These are phyloP conservation scores for Sutorius australiensis DNA, from an alignment of 768 basidiomycete species.

Conservation along the genomic window DNA sequence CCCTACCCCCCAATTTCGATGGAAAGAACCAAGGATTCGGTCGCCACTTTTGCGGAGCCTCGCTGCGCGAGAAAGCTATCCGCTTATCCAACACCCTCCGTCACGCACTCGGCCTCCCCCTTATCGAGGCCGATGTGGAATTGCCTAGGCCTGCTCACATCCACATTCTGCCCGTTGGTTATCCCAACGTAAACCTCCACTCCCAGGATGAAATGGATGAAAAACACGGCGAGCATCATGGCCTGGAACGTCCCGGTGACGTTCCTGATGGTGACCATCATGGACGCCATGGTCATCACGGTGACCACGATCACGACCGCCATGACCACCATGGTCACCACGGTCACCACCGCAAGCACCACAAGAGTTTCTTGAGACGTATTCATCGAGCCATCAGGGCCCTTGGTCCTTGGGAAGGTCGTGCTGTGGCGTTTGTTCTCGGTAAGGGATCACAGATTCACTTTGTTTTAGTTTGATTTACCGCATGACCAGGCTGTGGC, in stretches of 20 bases:
- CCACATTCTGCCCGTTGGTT: constrained; percentile 29
- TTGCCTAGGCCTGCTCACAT: constrained; percentile 18
- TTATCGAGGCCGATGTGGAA: constrained; percentile 33
- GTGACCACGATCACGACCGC: constrained; percentile 13
- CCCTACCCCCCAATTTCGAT: constrained; percentile 7
- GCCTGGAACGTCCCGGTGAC: neutral
- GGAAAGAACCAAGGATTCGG: constrained; percentile 8
- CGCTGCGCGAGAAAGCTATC: constrained; percentile 47
- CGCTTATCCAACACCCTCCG: constrained; percentile 54
- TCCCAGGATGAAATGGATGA: constrained; percentile 4
- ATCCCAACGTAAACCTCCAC: neutral
- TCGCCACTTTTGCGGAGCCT: constrained; percentile 32
- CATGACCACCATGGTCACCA: constrained; percentile 14
- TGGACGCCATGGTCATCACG: constrained; percentile 6
- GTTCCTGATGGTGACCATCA: neutral
- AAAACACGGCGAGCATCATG: constrained; percentile 11
- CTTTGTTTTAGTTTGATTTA: neutral
- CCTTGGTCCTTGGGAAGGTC: constrained; percentile 80
- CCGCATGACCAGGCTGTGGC: constrained; percentile 57
- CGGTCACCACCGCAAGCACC: constrained; percentile 27
- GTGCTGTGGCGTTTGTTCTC: constrained; percentile 78
- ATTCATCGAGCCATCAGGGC: constrained; percentile 62
- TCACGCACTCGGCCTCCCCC: constrained; percentile 51
- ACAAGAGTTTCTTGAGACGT: constrained; percentile 51
- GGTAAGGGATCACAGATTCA: constrained; percentile 40